Evolutionary conservation across 139 green algal genomes (phyloP).

Genomic region (Chlamydomonas incerta): DNA sequence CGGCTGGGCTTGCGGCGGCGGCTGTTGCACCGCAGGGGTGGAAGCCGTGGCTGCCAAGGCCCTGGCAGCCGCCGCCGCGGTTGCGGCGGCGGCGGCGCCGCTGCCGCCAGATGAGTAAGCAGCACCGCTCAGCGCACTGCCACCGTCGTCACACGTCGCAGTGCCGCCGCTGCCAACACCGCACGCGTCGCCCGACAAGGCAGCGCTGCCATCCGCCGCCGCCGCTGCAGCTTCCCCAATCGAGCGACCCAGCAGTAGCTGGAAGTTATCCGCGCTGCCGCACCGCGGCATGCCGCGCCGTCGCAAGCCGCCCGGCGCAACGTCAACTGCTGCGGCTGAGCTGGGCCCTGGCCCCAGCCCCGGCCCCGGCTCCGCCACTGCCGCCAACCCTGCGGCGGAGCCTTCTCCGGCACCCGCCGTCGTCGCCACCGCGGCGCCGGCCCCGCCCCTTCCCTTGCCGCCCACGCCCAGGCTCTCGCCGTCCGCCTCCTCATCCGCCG

Average conservation of each 20-base stretch:
- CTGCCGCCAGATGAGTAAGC: no score
- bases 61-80: no score
- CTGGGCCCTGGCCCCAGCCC: background rate
- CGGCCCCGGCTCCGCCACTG: background rate
- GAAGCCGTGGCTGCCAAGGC: no score
- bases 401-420: no score
- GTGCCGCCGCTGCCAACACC: background rate
- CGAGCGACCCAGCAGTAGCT: background rate
- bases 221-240: conserved; percentile 4
- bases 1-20: no score
- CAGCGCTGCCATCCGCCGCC: conserved; percentile 18
- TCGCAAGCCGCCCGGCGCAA: no score
- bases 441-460: background rate
- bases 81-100: no score
- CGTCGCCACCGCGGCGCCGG: background rate
- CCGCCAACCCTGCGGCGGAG: background rate
- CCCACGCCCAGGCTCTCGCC: no score
- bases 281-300: conserved; percentile 9
- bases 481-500: background rate
- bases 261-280: conserved; percentile 33
- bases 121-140: conserved; percentile 8
- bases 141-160: background rate
- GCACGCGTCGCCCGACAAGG: background rate
- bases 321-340: background rate
- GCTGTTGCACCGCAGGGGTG: background rate